A percentile compares a stretch with the other conserved stretches of the same genome.
Conservation (phyloP, 148 eudicot genomes). For the Chenopodium quinoa region DNA sequence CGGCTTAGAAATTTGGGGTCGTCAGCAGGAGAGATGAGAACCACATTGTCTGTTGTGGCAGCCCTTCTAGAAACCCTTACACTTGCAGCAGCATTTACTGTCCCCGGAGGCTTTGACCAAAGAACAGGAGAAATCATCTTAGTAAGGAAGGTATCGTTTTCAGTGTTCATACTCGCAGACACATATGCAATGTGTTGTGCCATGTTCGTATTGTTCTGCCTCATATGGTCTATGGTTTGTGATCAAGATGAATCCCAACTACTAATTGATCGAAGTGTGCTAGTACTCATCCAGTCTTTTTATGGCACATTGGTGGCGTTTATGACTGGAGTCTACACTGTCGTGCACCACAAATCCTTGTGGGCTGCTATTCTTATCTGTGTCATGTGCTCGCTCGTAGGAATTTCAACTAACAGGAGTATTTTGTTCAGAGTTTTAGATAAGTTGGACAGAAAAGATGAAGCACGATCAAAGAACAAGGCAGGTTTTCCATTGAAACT, state of each 20-base stretch:
- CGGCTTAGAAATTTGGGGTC: constrained; percentile 2
- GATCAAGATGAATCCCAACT: background rate
- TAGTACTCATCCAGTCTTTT: background rate
- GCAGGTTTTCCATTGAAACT: background rate
- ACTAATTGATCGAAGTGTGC: background rate
- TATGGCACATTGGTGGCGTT: constrained; percentile 14
- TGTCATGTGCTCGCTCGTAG: background rate
- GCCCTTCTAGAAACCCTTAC: constrained; percentile 28
- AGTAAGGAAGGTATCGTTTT: constrained; percentile 4
- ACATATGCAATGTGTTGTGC: constrained; percentile 20
- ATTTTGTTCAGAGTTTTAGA: background rate
- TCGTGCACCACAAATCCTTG: background rate
- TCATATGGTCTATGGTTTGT: constrained; percentile 16
- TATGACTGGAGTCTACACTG: constrained; percentile 14
- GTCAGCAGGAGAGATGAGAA: constrained; percentile 12
- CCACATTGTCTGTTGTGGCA: constrained; percentile 25
- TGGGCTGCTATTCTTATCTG: constrained; percentile 12
- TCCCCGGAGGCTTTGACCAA: constrained; percentile 23
- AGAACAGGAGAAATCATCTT: constrained; percentile 9
- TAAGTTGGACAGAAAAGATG: background rate
- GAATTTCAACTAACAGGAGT: background rate
- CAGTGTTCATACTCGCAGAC: constrained; percentile 13
- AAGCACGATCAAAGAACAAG: background rate
- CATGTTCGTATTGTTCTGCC: constrained; percentile 15
- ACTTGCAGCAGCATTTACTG: constrained; percentile 24